phyloP scores from a whole-genome alignment of 495 filamentous ascomycete species.

The Talaromyces wortmannii region DNA sequence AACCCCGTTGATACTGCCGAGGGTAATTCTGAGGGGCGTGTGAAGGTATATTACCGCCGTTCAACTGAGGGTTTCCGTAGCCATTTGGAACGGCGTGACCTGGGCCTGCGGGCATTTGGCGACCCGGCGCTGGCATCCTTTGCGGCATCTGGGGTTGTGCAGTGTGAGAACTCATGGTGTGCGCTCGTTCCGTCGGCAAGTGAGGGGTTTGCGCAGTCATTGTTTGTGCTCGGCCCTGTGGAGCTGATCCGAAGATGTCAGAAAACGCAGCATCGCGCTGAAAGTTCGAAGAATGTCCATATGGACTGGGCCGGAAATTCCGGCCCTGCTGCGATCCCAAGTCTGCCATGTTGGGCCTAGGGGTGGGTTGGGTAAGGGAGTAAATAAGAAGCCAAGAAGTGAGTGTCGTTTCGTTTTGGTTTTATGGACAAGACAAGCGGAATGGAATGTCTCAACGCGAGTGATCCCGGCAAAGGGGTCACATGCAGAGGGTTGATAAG shows the following conservation, averaged over 20 bases:
- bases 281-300: conserved; percentile 61
- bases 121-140: conserved; percentile 43
- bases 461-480: background rate
- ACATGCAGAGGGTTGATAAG: background rate
- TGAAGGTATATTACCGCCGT: conserved; percentile 50
- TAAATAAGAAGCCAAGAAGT: background rate
- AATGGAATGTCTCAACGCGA: too few species aligned
- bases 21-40: conserved; percentile 58
- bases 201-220: conserved; percentile 66
- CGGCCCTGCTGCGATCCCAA: conserved; percentile 69
- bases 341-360: conserved; percentile 63
- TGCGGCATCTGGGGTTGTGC: conserved; percentile 38
- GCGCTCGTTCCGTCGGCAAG: conserved; percentile 59
- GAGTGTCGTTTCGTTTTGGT: background rate
- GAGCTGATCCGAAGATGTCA: conserved; percentile 88
- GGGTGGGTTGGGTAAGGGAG: background rate
- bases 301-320: conserved; percentile 58
- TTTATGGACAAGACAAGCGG: background rate
- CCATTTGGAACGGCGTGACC: conserved; percentile 31
- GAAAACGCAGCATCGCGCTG: conserved; percentile 94
- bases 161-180: conserved; percentile 75
- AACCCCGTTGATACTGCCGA: conserved; percentile 52
- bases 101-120: conserved; percentile 49
- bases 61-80: conserved; percentile 38
- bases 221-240: conserved; percentile 80